Percentiles rank a stretch among this genome's conserved stretches.
phyloP scores from a whole-genome alignment of 306 rosid species.

The Medicago ruthenica region DNA sequence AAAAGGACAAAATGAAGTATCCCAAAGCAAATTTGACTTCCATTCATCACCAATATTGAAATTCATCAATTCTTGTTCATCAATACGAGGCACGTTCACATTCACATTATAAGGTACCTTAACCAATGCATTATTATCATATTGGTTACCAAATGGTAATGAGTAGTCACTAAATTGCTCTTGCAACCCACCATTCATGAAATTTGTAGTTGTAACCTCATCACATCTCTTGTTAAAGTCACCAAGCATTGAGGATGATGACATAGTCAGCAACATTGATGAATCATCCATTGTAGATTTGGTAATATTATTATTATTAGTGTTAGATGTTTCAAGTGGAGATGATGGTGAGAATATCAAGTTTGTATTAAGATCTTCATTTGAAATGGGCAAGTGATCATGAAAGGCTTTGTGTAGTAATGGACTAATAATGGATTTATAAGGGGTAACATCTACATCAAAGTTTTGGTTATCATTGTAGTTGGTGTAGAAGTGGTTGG shows the following conservation, averaged over 20 bases:
- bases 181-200: conserved; percentile 45
- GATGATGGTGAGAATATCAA: conserved; percentile 53
- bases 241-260: conserved; percentile 75
- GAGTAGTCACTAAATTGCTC: conserved; percentile 47
- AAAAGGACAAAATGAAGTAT: conserved; percentile 71
- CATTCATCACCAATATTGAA: conserved; percentile 64
- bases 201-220: conserved; percentile 44
- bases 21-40: conserved; percentile 80
- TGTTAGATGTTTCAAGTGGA: conserved; percentile 45
- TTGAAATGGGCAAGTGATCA: conserved; percentile 51
- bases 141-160: conserved; percentile 36
- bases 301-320: neutral
- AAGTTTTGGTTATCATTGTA: conserved; percentile 48
- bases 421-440: conserved; percentile 58
- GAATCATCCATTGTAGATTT: conserved; percentile 59
- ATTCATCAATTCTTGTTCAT: conserved; percentile 56
- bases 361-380: conserved; percentile 50
- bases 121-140: conserved; percentile 42
- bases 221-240: conserved; percentile 41
- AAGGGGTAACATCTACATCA: conserved; percentile 46
- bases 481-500: conserved; percentile 48
- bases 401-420: conserved; percentile 51
- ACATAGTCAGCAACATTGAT: conserved; percentile 74
- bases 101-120: conserved; percentile 46
- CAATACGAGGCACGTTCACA: conserved; percentile 44